These are phyloP conservation scores for Cystobasidiaceae sp. DNA, from an alignment of 1,284 basidiomycete genomes.

Conservation along the genomic window DNA sequence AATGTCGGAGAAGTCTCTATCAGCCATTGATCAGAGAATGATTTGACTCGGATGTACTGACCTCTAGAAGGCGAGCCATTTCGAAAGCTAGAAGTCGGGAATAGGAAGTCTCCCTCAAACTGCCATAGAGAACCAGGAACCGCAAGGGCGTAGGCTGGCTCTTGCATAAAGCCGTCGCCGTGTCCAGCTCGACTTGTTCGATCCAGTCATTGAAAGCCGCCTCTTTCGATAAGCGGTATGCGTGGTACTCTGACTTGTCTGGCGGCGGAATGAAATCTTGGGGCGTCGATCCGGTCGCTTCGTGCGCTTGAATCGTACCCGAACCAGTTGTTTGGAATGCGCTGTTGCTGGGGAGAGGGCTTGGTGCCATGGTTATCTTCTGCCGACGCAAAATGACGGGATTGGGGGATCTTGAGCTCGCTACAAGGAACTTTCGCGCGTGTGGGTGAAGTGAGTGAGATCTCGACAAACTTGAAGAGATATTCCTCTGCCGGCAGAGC, in stretches of 20 bases:
- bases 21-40: background rate
- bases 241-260: slow-evolving; percentile 30
- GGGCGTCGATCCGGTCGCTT: slow-evolving; percentile 23
- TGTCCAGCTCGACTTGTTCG: slow-evolving; percentile 41
- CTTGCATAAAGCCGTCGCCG: slow-evolving; percentile 37
- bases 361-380: too few relatives aligned
- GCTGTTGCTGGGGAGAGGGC: too few relatives aligned
- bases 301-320: too few relatives aligned
- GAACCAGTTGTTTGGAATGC: too few relatives aligned
- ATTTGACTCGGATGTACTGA: background rate
- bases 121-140: slow-evolving; percentile 46
- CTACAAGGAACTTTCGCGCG: too few relatives aligned
- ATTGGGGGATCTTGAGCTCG: too few relatives aligned
- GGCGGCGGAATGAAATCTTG: slow-evolving; percentile 7
- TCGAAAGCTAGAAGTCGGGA: slow-evolving; percentile 47
- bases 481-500: too few relatives aligned
- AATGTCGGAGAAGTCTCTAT: background rate
- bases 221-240: slow-evolving; percentile 24
- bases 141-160: slow-evolving; percentile 29
- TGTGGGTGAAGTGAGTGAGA: too few relatives aligned
- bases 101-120: slow-evolving; percentile 46
- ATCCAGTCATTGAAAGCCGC: slow-evolving; percentile 39
- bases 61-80: slow-evolving; percentile 44
- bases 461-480: too few relatives aligned
- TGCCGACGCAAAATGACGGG: too few relatives aligned